These are phyloP conservation scores for Fusarium sp. DNA, from an alignment of 2,329 filamentous ascomycete species.

Conservation along the genomic window DNA sequence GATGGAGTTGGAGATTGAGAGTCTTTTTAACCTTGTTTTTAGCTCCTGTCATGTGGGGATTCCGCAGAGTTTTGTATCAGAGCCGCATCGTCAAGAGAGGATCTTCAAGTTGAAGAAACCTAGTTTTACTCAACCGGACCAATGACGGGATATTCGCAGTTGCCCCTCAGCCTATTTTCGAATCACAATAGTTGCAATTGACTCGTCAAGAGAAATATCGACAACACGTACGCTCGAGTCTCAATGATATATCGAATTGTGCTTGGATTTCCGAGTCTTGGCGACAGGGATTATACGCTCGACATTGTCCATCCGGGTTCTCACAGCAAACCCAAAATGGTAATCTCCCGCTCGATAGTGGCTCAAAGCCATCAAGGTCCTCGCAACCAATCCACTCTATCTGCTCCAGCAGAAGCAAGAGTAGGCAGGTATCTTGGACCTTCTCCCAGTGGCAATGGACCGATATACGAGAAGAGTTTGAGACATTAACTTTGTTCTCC, in stretches of 20 bases:
- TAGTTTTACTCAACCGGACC: not conserved
- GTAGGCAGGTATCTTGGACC: not conserved
- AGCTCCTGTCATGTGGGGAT: conserved; percentile 15
- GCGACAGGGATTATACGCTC: conserved; percentile 29
- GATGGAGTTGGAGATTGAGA: not conserved
- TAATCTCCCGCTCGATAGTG: conserved; percentile 26
- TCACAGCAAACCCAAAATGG: conserved; percentile 30
- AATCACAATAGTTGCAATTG: not conserved
- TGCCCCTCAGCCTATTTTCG: not conserved
- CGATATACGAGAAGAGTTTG: conserved; percentile 16
- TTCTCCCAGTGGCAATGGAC: not conserved
- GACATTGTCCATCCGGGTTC: conserved; percentile 39
- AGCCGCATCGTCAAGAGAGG: conserved; percentile 14
- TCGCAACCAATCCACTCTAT: conserved; percentile 36
- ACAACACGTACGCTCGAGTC: conserved; percentile 17
- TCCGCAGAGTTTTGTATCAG: conserved; percentile 5
- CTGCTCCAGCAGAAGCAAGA: not conserved
- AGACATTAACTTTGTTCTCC: conserved; percentile 30
- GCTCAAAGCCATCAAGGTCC: conserved; percentile 31
- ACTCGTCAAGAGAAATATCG: not conserved
- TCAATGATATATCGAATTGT: not conserved
- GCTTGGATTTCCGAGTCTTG: conserved; percentile 24
- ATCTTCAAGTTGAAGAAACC: not conserved
- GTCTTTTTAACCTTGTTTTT: conserved; percentile 38
- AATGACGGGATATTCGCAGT: not conserved